phyloP scores from a whole-genome alignment of 164 flowering plant genomes.

The Umbilicus rupestris region DNA sequence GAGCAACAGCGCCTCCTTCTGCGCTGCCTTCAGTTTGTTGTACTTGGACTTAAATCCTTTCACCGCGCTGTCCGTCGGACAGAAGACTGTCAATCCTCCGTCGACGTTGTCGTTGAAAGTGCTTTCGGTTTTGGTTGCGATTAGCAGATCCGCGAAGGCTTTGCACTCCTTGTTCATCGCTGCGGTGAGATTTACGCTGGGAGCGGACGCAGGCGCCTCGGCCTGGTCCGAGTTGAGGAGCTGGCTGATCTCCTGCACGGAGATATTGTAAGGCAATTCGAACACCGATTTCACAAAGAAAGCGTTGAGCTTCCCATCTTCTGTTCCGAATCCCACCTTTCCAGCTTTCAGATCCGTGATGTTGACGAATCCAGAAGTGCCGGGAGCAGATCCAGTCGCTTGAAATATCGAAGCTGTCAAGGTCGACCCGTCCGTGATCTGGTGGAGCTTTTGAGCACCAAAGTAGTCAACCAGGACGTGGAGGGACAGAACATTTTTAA shows the following conservation, averaged over 20 bases:
- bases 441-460: conserved; percentile 50
- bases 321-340: conserved; percentile 25
- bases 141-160: conserved; percentile 44
- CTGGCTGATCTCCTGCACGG: conserved; percentile 45
- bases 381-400: conserved; percentile 46
- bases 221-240: conserved; percentile 32
- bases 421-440: conserved; percentile 43
- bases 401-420: conserved; percentile 44
- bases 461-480: conserved; percentile 50
- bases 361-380: conserved; percentile 47
- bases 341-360: conserved; percentile 50
- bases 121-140: conserved; percentile 27
- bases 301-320: conserved; percentile 21
- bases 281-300: conserved; percentile 35
- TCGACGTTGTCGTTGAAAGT: conserved; percentile 31
- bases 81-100: conserved; percentile 48
- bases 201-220: conserved; percentile 47
- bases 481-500: conserved; percentile 38
- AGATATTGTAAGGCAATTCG: conserved; percentile 48
- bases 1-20: conserved; percentile 27
- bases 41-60: conserved; percentile 29
- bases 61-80: conserved; percentile 32
- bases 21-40: conserved; percentile 31
- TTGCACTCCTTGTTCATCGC: conserved; percentile 61
- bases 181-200: conserved; percentile 42